These are phyloP conservation scores for Candida quercuum DNA, from an alignment of 805 yeast genomes.

Conservation along the genomic window DNA sequence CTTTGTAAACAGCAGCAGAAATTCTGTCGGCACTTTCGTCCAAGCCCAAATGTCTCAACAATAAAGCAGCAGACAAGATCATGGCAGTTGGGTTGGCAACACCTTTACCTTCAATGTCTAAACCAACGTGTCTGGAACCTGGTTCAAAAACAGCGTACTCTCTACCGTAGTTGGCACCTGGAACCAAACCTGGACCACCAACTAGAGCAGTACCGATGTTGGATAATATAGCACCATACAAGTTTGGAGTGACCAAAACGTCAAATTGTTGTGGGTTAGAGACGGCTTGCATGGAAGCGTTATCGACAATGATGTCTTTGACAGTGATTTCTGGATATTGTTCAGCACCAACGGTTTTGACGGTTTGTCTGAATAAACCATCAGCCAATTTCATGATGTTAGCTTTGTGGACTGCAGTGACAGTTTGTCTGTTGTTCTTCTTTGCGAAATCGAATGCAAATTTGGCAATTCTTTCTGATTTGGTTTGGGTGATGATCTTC, in stretches of 20 bases:
- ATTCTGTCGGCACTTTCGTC: constrained; percentile 81
- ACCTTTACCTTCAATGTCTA: constrained; percentile 91
- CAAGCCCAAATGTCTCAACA: constrained; percentile 93
- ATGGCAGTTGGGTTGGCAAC: constrained; percentile 98
- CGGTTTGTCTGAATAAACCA: constrained; percentile 94
- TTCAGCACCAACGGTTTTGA: constrained; percentile 77
- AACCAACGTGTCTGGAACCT: constrained; percentile 99
- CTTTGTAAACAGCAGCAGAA: constrained; percentile 83
- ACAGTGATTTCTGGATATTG: constrained; percentile 81
- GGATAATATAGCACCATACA: constrained; percentile 95
- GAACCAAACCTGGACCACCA: constrained; percentile 98
- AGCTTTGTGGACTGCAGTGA: constrained; percentile 98
- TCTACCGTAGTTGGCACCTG: constrained; percentile 98
- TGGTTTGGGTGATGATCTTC: constrained; percentile 89
- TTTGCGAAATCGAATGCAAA: constrained; percentile 95
- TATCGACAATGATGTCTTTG: constrained; percentile 94
- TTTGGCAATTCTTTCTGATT: constrained; percentile 95
- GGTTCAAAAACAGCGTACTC: constrained; percentile 98
- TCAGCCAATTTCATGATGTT: constrained; percentile 98
- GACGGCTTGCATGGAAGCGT: constrained; percentile 99
- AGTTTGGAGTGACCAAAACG: constrained; percentile 95
- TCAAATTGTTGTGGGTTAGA: constrained; percentile 98
- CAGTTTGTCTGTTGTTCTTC: constrained; percentile 86
- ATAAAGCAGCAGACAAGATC: constrained; percentile 85
- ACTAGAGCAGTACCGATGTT: constrained; percentile 96